Conservation (phyloP, 306 rosid genomes). For the Medicago lupulina region DNA sequence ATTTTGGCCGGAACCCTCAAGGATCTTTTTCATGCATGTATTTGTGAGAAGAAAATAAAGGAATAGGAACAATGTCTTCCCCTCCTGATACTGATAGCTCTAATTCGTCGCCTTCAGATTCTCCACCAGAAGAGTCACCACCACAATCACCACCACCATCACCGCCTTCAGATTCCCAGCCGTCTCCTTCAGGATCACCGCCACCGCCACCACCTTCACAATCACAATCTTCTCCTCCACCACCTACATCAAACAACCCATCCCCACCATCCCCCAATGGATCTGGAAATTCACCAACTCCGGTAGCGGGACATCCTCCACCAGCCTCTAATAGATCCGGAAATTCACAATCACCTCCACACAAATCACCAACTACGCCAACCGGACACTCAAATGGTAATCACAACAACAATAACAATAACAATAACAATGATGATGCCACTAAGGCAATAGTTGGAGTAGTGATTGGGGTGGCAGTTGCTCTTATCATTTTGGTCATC, state of each 20-base stretch:
- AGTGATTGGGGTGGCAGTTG: conserved; percentile 49
- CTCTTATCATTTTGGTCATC: conserved; percentile 48
- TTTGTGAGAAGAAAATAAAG: conserved; percentile 19
- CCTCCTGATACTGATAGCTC: too few relatives aligned
- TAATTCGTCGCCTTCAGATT: background rate
- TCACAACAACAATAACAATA: background rate
- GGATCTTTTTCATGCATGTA: conserved; percentile 44
- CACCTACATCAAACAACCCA: conserved; percentile 35
- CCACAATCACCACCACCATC: conserved; percentile 21
- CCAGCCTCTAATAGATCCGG: background rate
- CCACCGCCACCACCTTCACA: conserved; percentile 31
- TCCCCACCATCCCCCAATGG: conserved; percentile 37
- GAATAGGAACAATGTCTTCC: conserved; percentile 53
- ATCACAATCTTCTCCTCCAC: conserved; percentile 44
- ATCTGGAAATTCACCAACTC: conserved; percentile 24
- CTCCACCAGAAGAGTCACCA: conserved; percentile 15
- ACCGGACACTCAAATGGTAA: background rate
- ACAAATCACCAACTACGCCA: background rate
- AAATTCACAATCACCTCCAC: conserved; percentile 34
- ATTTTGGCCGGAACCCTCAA: conserved; percentile 52
- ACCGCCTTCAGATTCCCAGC: background rate
- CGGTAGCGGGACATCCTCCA: conserved; percentile 9
- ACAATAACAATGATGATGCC: background rate
- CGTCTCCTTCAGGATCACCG: background rate
- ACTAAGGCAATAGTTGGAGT: conserved; percentile 50